Evolutionary conservation across 129 eudicot species (phyloP).

Genomic region (Oenanthe sinensis): DNA sequence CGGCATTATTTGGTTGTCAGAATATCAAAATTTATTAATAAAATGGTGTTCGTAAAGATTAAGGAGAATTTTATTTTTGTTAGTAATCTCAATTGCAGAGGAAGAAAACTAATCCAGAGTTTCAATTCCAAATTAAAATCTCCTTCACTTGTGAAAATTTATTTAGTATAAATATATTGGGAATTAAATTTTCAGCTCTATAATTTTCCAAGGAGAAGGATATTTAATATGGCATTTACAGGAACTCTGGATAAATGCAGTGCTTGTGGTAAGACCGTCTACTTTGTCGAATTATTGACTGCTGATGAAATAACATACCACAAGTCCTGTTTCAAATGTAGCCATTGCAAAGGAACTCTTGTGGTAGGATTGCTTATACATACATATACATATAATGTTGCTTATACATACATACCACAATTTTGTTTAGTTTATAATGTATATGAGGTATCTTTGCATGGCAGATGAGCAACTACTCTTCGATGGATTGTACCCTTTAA

Average conservation of each 20-base stretch:
- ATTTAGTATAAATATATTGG: not conserved
- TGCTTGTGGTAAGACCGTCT: slow-evolving; percentile 21
- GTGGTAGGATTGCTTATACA: slow-evolving; percentile 41
- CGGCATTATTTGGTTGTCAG: not conserved
- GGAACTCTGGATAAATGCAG: slow-evolving; percentile 97
- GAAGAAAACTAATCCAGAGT: not conserved
- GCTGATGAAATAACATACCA: slow-evolving; percentile 81
- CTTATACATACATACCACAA: not conserved
- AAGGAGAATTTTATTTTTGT: not conserved
- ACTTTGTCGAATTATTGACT: slow-evolving; percentile 69
- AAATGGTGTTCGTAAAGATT: not conserved
- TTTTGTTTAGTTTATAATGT: not conserved
- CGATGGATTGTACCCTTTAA: slow-evolving; percentile 95
- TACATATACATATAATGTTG: not conserved
- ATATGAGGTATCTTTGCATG: not conserved
- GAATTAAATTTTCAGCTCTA: not conserved
- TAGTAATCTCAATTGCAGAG: slow-evolving; percentile 5
- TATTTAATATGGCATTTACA: slow-evolving; percentile 53
- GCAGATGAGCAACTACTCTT: slow-evolving; percentile 98
- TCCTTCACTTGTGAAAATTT: not conserved
- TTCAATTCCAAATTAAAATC: not conserved
- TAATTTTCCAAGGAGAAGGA: slow-evolving; percentile 9
- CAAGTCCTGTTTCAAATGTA: slow-evolving; percentile 83
- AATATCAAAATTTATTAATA: not conserved
- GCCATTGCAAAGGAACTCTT: slow-evolving; percentile 24